These are phyloP conservation scores for Tulasnella sp. DNA, from an alignment of 768 basidiomycete species.

Conservation along the genomic window DNA sequence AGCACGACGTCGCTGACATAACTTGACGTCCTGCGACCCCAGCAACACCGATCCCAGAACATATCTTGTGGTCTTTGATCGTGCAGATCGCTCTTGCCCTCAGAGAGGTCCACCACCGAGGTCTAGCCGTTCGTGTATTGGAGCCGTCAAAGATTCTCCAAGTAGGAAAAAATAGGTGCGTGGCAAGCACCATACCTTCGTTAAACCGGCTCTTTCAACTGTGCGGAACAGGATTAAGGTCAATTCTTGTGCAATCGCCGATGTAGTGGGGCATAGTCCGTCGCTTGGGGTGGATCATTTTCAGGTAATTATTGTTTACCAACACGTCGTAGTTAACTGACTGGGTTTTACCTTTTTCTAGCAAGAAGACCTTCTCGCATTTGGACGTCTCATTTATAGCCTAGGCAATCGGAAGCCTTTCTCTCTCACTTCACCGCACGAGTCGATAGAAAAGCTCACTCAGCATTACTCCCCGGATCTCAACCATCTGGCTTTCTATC, in stretches of 20 bases:
- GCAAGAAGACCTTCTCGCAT: constrained; percentile 80
- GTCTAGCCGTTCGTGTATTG: constrained; percentile 66
- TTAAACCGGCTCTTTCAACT: neutral
- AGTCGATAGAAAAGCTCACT: constrained; percentile 59
- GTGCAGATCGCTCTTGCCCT: constrained; percentile 82
- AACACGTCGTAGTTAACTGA: neutral
- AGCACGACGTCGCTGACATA: constrained; percentile 27
- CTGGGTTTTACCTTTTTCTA: constrained; percentile 19
- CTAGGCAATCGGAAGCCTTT: constrained; percentile 62
- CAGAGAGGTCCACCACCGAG: constrained; percentile 70
- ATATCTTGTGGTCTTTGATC: constrained; percentile 83
- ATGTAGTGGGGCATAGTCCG: constrained; percentile 68
- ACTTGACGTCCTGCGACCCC: neutral
- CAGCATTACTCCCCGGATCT: constrained; percentile 70
- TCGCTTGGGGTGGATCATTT: constrained; percentile 43
- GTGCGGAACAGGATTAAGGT: constrained; percentile 52
- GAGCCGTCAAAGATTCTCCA: constrained; percentile 80
- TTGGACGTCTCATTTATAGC: constrained; percentile 72
- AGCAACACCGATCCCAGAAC: constrained; percentile 49
- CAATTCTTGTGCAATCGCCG: constrained; percentile 73
- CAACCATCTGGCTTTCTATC: constrained; percentile 64
- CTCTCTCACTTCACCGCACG: constrained; percentile 50
- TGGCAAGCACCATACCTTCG: neutral
- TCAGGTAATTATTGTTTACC: constrained; percentile 30
- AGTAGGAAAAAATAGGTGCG: constrained; percentile 76